Conservation (phyloP, 2,329 filamentous ascomycete species). For the Leptographium flavum region DNA sequence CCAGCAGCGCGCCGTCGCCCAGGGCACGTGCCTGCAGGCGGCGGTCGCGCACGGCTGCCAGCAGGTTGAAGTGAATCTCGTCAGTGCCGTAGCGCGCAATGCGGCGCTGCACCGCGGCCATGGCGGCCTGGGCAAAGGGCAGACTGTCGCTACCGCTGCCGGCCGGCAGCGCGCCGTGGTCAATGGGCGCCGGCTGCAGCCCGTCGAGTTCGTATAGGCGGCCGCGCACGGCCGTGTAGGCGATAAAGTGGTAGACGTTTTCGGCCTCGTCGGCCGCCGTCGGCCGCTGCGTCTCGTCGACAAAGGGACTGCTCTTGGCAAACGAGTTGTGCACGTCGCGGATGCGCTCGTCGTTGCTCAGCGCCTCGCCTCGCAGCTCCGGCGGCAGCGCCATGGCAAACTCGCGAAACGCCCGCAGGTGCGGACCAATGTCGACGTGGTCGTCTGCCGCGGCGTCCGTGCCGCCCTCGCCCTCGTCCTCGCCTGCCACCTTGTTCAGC, state of each 20-base stretch:
- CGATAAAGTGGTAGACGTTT: conserved; percentile 96
- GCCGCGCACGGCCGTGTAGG: conserved; percentile 71
- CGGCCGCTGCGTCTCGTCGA: conserved; percentile 70
- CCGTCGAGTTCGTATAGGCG: conserved; percentile 90
- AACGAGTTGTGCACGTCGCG: conserved; percentile 81
- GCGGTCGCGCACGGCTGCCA: conserved; percentile 81
- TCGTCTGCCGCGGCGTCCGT: neutral
- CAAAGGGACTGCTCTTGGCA: conserved; percentile 76
- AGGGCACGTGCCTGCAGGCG: conserved; percentile 63
- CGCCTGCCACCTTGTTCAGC: conserved; percentile 57
- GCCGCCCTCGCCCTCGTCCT: conserved; percentile 2
- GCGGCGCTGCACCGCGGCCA: conserved; percentile 72
- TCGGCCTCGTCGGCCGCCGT: conserved; percentile 57
- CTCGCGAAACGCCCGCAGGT: conserved; percentile 67
- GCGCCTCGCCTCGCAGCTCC: conserved; percentile 49
- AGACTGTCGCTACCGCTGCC: neutral
- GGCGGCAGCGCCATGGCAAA: conserved; percentile 75
- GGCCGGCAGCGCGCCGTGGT: conserved; percentile 59
- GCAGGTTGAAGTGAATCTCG: conserved; percentile 91
- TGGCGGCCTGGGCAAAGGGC: conserved; percentile 62
- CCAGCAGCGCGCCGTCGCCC: conserved; percentile 66
- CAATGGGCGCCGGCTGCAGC: conserved; percentile 81
- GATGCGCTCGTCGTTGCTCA: conserved; percentile 52
- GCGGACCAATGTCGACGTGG: conserved; percentile 53
- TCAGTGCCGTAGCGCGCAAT: conserved; percentile 71